phyloP scores from a whole-genome alignment of 768 basidiomycete genomes.

The Daedaleopsis sinensis region DNA sequence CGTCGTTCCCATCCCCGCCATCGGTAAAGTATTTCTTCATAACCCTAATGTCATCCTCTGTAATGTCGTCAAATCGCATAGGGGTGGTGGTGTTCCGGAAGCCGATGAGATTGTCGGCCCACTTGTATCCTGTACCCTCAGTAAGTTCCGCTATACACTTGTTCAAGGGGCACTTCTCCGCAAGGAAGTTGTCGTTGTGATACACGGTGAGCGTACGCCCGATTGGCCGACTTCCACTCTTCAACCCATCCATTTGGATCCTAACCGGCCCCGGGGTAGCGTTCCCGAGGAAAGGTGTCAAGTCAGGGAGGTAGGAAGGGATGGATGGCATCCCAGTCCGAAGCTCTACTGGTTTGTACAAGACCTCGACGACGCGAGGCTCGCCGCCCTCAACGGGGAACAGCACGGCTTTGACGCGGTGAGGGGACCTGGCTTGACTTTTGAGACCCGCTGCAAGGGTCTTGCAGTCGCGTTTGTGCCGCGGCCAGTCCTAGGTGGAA shows the following conservation, averaged over 20 bases:
- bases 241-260: not conserved
- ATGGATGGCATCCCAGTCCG: too few species aligned
- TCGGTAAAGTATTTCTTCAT: not conserved
- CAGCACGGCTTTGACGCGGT: too few species aligned
- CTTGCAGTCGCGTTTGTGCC: too few species aligned
- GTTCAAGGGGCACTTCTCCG: not conserved
- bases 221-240: not conserved
- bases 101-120: not conserved
- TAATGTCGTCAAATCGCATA: not conserved
- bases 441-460: too few species aligned
- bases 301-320: not conserved
- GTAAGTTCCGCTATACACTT: conserved; percentile 1
- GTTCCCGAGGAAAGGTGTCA: not conserved
- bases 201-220: conserved; percentile 2
- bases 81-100: not conserved
- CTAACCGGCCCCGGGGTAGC: not conserved
- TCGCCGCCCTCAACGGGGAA: too few species aligned
- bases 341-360: too few species aligned
- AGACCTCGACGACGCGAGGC: too few species aligned
- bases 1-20: conserved; percentile 3
- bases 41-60: not conserved
- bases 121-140: not conserved
- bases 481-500: too few species aligned
- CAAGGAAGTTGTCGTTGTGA: not conserved
- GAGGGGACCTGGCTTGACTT: too few species aligned